Evolutionary conservation across 257 asterid species (phyloP).

Genomic region (Fraxinus excelsior): DNA sequence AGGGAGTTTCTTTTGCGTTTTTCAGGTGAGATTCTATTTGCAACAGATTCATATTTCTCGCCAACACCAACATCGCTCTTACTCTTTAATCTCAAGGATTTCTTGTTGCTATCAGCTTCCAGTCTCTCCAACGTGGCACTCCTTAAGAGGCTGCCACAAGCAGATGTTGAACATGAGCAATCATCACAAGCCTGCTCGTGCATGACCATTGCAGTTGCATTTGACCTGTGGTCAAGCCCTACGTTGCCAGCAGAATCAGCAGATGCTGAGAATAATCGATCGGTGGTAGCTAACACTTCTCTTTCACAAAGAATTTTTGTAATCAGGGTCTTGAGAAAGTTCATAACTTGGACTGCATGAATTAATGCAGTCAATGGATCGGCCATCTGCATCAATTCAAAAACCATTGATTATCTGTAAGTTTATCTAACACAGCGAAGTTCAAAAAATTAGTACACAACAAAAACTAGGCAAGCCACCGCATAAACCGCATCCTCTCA

Average conservation of each 20-base stretch:
- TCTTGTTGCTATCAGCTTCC: constrained; percentile 27
- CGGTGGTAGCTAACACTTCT: constrained; percentile 33
- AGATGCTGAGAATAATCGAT: constrained; percentile 24
- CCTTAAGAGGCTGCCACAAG: constrained; percentile 25
- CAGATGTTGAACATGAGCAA: constrained; percentile 14
- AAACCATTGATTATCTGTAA: neutral
- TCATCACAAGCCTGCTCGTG: constrained; percentile 28
- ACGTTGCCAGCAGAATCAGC: constrained; percentile 26
- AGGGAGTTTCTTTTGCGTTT: no score
- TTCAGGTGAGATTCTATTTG: no score
- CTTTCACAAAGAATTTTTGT: constrained; percentile 51
- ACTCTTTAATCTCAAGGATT: constrained; percentile 32
- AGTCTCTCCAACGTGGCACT: constrained; percentile 32
- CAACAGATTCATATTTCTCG: constrained; percentile 28
- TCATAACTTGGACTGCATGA: constrained; percentile 95
- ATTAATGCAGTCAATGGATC: constrained; percentile 86
- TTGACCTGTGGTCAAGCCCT: constrained; percentile 18
- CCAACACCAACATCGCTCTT: constrained; percentile 37
- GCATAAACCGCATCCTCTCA: neutral
- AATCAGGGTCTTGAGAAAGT: constrained; percentile 73
- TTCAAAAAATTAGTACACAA: neutral
- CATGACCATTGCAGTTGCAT: constrained; percentile 3
- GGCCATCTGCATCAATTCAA: constrained; percentile 65
- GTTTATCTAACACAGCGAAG: neutral
- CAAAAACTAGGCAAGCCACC: neutral